Evolutionary conservation across 805 yeast genomes (phyloP), one percentile per base, ranked within the genome.

Genomic region (Kodamaea jinghongensis): DNA sequence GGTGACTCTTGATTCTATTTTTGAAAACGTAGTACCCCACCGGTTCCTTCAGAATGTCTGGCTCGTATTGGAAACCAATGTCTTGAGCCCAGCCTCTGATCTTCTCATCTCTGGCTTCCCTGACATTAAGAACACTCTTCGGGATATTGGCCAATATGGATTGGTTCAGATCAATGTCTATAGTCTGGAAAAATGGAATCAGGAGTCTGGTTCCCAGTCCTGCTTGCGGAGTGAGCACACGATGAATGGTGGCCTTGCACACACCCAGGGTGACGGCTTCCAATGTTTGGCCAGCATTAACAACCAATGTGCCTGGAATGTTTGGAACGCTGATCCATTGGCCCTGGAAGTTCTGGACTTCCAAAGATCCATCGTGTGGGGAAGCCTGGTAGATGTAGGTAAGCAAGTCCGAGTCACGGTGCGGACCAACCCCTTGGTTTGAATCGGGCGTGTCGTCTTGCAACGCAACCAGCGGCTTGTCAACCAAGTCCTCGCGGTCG

Each of bases 371-470:
- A 7, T 41, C 25, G 41, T 71, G 76, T 11, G 57, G 61, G 1
- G 75, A 63, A 8, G 79, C 84, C 50, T 81, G 85, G 47, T 70
- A 75, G 9, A 81, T 77, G 52, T 69, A 77, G 0, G 86, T 80
- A 20, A 81, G 51, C 50, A 81, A 65, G 39, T 79, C 84, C 3
- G 81, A 75, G 50, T 83, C 89, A 42, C 84, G 70, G 51, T 82
- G 88, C 3, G 84, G 81, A 1, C 86, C 85, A 12, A 71, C 75
- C 0, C 83, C 84, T 48, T 76, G 81, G 8, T 39, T 40, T 16
- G 61, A 50, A 6, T 56, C 47, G 10, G 60, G 58, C 14, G 57
- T 50, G 38, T 63, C 68, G 35, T 31, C 26, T 12, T 58, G 45
- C 17, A 59, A 42, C 1, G 61, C 63, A 6, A 44, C 49, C 22